These are phyloP conservation scores for Starmerella asiatica DNA, from an alignment of 805 yeast species.

Conservation along the genomic window DNA sequence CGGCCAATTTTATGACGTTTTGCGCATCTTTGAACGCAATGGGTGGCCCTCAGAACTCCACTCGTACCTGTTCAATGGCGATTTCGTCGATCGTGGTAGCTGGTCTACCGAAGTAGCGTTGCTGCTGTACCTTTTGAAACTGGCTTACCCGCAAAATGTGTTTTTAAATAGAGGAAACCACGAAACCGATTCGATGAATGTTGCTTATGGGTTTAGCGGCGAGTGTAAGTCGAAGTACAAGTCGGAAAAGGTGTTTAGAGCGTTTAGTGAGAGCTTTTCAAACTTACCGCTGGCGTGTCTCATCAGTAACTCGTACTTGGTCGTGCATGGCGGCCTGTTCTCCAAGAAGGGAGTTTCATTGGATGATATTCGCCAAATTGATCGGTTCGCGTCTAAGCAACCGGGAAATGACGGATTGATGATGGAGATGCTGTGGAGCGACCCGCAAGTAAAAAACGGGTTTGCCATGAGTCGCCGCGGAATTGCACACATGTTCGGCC, in stretches of 20 bases:
- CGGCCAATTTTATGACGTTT: slow-evolving; percentile 86
- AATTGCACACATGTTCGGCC: slow-evolving; percentile 91
- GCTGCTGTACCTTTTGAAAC: slow-evolving; percentile 59
- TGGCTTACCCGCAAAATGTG: slow-evolving; percentile 54
- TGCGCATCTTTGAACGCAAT: slow-evolving; percentile 57
- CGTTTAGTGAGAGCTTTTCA: slow-evolving; percentile 77
- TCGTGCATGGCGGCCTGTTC: slow-evolving; percentile 84
- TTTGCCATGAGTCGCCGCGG: slow-evolving; percentile 87
- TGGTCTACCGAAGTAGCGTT: slow-evolving; percentile 97
- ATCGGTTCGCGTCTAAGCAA: slow-evolving; percentile 50
- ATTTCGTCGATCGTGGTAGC: slow-evolving; percentile 94
- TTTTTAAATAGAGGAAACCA: slow-evolving; percentile 90
- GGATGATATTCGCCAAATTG: slow-evolving; percentile 57
- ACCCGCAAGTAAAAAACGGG: slow-evolving; percentile 71
- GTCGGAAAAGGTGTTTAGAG: slow-evolving; percentile 58
- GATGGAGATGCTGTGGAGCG: slow-evolving; percentile 97
- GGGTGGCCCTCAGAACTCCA: slow-evolving; percentile 60
- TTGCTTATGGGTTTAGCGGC: slow-evolving; percentile 90
- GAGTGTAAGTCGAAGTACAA: slow-evolving; percentile 81
- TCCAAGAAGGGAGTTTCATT: slow-evolving; percentile 59
- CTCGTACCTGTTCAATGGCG: slow-evolving; percentile 83
- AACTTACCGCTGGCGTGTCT: slow-evolving; percentile 75
- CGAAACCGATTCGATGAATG: slow-evolving; percentile 93
- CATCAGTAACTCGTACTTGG: slow-evolving; percentile 63
- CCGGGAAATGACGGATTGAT: slow-evolving; percentile 87